Conservation (phyloP, 2,329 filamentous ascomycete species). For the Alternaria metachromatica region DNA sequence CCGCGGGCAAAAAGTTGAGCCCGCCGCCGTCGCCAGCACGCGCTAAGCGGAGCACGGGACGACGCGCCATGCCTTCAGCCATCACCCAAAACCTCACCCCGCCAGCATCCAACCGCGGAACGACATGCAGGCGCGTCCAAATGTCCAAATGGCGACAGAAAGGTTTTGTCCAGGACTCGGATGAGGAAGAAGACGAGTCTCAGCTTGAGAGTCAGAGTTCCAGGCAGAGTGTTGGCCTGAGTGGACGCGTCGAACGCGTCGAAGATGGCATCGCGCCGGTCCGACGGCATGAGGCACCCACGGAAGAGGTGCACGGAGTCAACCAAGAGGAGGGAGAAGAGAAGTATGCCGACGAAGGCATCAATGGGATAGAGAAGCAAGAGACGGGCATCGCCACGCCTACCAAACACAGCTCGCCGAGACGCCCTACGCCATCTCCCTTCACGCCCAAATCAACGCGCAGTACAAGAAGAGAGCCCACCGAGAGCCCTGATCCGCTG, state of each 20-base stretch:
- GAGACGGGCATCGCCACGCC: slow-evolving; percentile 5
- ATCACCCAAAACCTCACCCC: slow-evolving; percentile 18
- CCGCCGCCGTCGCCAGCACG: slow-evolving; percentile 16
- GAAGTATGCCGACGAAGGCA: background rate
- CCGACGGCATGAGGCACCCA: background rate
- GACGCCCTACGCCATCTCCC: slow-evolving; percentile 27
- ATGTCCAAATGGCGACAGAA: slow-evolving; percentile 59
- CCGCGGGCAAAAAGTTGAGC: slow-evolving; percentile 25
- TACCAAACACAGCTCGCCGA: slow-evolving; percentile 12
- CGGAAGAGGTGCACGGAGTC: background rate
- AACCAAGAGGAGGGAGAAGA: background rate
- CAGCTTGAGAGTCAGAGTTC: slow-evolving; percentile 36
- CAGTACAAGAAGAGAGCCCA: slow-evolving; percentile 5
- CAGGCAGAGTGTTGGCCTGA: slow-evolving; percentile 16
- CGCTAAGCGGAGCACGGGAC: slow-evolving; percentile 30
- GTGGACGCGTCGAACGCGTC: slow-evolving; percentile 31
- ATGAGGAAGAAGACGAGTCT: slow-evolving; percentile 54
- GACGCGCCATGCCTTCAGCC: slow-evolving; percentile 30
- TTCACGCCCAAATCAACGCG: slow-evolving; percentile 21
- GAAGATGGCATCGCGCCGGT: slow-evolving; percentile 3
- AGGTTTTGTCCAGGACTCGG: slow-evolving; percentile 60
- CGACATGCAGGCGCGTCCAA: slow-evolving; percentile 48
- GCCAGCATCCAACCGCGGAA: slow-evolving; percentile 19
- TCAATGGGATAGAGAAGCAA: background rate
- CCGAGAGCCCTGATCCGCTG: slow-evolving; percentile 43